Evolutionary conservation across 2,329 filamentous ascomycete genomes (phyloP), one percentile per base, ranked within the genome.

Genomic region (Apiospora kogelbergensis): DNA sequence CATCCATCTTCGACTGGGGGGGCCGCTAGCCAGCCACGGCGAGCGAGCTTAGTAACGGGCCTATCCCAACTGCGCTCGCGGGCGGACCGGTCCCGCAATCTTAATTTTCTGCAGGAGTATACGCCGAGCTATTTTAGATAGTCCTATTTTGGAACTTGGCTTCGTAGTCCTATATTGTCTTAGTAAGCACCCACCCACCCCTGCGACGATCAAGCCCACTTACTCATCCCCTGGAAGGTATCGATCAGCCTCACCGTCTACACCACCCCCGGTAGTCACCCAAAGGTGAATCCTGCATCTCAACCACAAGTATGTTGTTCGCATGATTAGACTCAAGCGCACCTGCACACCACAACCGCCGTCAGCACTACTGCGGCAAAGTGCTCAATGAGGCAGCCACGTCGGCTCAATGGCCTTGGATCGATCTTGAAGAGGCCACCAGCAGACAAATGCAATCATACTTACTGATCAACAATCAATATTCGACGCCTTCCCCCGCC

Each of bases 31-130:
- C 26, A 60, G 26, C 53, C 37, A 9, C 30, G 26, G 53, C 37
- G 53, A 37, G 48, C 33, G 48, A 37, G 53, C 53, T 60, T 60
- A 37, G 30, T 37, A 60, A 60, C 30, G 30, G 20, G 30, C 20
- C 53, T 30, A 30, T 37, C 37, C 13, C 30, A 60, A 30, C 53
- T 33, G 10, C 26, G 53, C 53, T 60, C 33, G 26, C 53, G 20
- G 53, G 53, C 53, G 53, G 53, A 60, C 53, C 53, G 30, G 53
- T 60, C 53, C 53, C 53, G 53, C 53, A 60, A 60, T 60, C 53
- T 60, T 60, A 60, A 60, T 60, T 60, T 13, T 9, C 13, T 33
- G 17, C 30, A 60, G 17, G 53, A 60, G 17, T 60, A 37, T 60
- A 60, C 53, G 53, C 9, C 20, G 6, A 13, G 53, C 30, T 30